A percentile compares a stretch with the other conserved stretches of the same genome.
Evolutionary conservation across 352 stramenopile species (phyloP).

Genomic region (Achlya hypogyna): DNA sequence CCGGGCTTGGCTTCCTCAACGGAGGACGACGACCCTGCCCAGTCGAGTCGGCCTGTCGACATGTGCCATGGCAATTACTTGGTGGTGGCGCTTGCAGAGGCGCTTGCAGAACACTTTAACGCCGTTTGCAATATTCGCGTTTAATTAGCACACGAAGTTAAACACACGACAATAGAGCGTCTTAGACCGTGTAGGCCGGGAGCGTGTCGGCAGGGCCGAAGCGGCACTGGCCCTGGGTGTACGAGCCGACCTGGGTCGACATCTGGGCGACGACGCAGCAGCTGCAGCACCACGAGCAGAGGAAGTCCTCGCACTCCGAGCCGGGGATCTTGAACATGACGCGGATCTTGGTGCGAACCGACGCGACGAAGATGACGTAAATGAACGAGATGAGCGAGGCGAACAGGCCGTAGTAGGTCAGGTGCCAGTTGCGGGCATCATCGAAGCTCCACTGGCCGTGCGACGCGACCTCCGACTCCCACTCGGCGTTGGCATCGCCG

Average conservation of each 20-base stretch:
- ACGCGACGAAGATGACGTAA: conserved; percentile 11
- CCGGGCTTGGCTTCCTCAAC: no score
- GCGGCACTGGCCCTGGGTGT: conserved; percentile 37
- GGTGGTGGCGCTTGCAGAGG: no score
- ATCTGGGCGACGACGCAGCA: conserved; percentile 56
- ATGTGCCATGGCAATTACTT: no score
- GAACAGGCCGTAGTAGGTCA: neutral
- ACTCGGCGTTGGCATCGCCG: neutral
- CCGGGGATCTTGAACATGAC: conserved; percentile 44
- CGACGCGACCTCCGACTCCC: neutral
- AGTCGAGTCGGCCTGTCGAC: no score
- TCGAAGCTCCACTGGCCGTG: neutral
- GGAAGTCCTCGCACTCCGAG: conserved; percentile 28
- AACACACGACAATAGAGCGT: neutral
- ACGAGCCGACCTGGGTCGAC: conserved; percentile 50
- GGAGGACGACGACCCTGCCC: no score
- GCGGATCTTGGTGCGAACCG: conserved; percentile 25
- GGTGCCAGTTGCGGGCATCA: neutral
- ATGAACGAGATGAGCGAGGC: conserved; percentile 3
- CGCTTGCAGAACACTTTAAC: neutral
- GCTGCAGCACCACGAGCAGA: conserved; percentile 30
- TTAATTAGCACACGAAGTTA: neutral
- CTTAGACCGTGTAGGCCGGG: conserved; percentile 23
- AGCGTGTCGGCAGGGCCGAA: conserved; percentile 43
- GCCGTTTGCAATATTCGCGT: neutral